These are phyloP conservation scores for Agrocybe praecox DNA, from an alignment of 768 basidiomycete species.

Conservation along the genomic window DNA sequence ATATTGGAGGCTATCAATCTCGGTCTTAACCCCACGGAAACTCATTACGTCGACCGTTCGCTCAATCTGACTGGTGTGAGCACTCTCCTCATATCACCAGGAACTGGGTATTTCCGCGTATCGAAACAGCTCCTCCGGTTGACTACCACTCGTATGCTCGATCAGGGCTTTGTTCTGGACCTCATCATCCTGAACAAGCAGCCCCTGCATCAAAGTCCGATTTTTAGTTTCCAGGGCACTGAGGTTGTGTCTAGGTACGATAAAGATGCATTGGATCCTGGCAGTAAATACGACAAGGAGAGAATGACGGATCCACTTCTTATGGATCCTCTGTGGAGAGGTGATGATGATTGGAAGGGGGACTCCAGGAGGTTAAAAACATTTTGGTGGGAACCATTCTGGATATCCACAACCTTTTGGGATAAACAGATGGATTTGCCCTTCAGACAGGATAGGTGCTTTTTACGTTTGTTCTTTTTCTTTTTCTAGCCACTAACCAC, in stretches of 20 bases:
- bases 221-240: constrained; percentile 83
- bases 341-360: constrained; percentile 47
- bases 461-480: neutral
- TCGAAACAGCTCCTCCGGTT: constrained; percentile 87
- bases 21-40: constrained; percentile 89
- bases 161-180: constrained; percentile 90
- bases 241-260: constrained; percentile 56
- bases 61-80: constrained; percentile 85
- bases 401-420: constrained; percentile 83
- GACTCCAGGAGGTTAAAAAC: constrained; percentile 47
- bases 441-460: constrained; percentile 74
- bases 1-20: constrained; percentile 95
- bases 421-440: constrained; percentile 87
- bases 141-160: constrained; percentile 91
- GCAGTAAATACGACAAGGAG: constrained; percentile 21
- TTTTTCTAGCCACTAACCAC: constrained; percentile 4
- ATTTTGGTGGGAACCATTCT: constrained; percentile 93
- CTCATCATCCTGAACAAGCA: constrained; percentile 88
- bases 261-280: constrained; percentile 31
- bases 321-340: constrained; percentile 78
- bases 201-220: constrained; percentile 90
- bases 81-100: constrained; percentile 88
- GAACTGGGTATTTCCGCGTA: constrained; percentile 92
- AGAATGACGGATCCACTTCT: constrained; percentile 64
- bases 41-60: constrained; percentile 94